Evolutionary conservation across 2,329 filamentous ascomycete species (phyloP).

Genomic region (Calonectria multiphialidica): DNA sequence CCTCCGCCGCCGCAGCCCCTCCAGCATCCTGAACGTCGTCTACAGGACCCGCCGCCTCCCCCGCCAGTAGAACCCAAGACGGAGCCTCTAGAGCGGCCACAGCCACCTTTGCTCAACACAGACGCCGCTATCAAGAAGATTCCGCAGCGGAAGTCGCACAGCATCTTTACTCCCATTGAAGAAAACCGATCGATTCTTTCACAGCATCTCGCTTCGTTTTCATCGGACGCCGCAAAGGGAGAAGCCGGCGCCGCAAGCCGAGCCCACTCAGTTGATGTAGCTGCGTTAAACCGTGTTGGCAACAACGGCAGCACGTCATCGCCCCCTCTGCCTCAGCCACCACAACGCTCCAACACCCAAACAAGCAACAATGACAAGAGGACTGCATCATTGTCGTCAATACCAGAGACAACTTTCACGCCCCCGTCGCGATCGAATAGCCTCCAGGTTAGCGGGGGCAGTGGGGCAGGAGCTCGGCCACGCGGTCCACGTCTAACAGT

Average conservation of each 20-base stretch:
- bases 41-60: slow-evolving; percentile 64
- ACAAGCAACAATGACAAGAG: slow-evolving; percentile 55
- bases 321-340: slow-evolving; percentile 65
- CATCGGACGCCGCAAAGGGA: slow-evolving; percentile 61
- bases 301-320: slow-evolving; percentile 57
- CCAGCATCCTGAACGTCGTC: slow-evolving; percentile 54
- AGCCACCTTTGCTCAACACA: slow-evolving; percentile 63
- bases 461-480: slow-evolving; percentile 76
- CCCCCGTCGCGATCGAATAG: slow-evolving; percentile 86
- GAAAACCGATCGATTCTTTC: slow-evolving; percentile 90
- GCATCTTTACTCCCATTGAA: slow-evolving; percentile 98
- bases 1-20: slow-evolving; percentile 63
- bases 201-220: slow-evolving; percentile 81
- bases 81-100: slow-evolving; percentile 61
- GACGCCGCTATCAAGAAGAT: slow-evolving; percentile 69
- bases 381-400: slow-evolving; percentile 68
- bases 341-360: slow-evolving; percentile 63
- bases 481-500: slow-evolving; percentile 86
- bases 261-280: slow-evolving; percentile 75
- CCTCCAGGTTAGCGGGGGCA: slow-evolving; percentile 64
- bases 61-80: slow-evolving; percentile 63
- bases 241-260: slow-evolving; percentile 54
- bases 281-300: slow-evolving; percentile 64
- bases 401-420: slow-evolving; percentile 73
- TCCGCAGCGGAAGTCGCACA: slow-evolving; percentile 84